Evolutionary conservation across 1,139 yeast species (phyloP), one percentile per base, ranked within the genome.

Genomic region (Taphrina confusa): DNA sequence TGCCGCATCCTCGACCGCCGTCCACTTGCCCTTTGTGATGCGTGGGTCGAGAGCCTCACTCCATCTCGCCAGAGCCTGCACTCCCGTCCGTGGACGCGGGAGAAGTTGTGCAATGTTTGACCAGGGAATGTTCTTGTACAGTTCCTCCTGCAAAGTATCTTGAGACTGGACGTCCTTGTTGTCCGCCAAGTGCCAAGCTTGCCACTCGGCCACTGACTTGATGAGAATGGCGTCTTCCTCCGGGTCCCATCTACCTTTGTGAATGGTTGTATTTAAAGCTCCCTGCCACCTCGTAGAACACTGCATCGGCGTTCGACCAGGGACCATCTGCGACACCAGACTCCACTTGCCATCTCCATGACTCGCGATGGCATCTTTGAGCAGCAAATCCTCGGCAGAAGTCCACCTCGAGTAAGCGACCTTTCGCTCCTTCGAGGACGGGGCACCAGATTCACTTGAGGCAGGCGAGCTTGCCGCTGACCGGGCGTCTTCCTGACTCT

Each of bases 11-110:
- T 91, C 97, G 12, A 83, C 88, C 39, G 79, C 69, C 0, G 82
- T 76, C 97, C 97, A 91, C 3, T 87, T 84, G 65, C 97, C 75
- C 66, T 87, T 90, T 62, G 84, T 82, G 3, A 92, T 84, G 66
- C 74, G 79, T 1, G 97, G 97, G 67, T 88, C 95, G 62, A 91
- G 73, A 1, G 90, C 96, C 68, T 91, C 97, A 20, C 85, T 82
- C 71, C 89, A 91, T 66, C 97, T 75, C 69, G 91, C 91, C 1
- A 96, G 89, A 74, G 97, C 91, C 73, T 91, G 97, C 71, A 90
- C 97, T 70, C 90, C 96, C 0, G 96, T 91, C 68, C 97, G 77
- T 2, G 58, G 39, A 3, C 61, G 39, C 2, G 61, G 61, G 22
- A 58, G 40, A 12, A 39, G 47, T 9, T 33, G 42, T 6, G 61